Base-by-base conservation (phyloP, 2,329 filamentous ascomycete species). In the Pyrenochaeta sp. region DNA sequence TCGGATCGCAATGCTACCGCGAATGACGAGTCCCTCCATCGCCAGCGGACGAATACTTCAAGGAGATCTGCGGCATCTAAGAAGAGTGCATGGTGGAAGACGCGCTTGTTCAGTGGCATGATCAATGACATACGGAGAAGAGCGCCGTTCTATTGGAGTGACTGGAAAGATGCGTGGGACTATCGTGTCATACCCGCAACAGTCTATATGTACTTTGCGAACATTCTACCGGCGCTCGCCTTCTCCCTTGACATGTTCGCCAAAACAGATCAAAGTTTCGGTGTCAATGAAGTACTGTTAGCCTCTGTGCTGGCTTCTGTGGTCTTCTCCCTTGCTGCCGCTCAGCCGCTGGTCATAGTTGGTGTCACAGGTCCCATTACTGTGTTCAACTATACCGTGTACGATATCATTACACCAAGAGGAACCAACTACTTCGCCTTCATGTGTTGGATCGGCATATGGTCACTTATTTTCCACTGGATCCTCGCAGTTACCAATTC, bases 211-310 rank as follows among this genome's bases (percentile, higher is more conserved):
- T 96, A 95, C 79, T 96, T 96, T 83, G 91, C 92, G 59, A 96
- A 96, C 78, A 95, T 96, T 68, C 78, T 96, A 11, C 92, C 92
- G 1, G 92, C 92, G 1, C 78, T 96, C 54, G 92, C 92, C 42
- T 96, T 96, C 77, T 95, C 91, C 1, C 82, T 96, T 47, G 92
- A 97, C 76, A 96, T 97, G 92, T 95, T 96, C 71, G 89, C 88
- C 56, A 94, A 93, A 77, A 97, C 91, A 0, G 81, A 88, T 56
- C 89, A 89, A 76, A 90, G 90, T 63, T 96, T 92, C 68, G 92
- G 92, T 45, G 92, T 97, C 52, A 96, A 96, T 72, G 92, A 97
- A 77, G 92, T 95, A 2, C 81, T 97, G n/a, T 81, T 97, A 32
- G 84, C 92, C 6, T 96, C 91, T 1, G 92, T 96, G 1, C 80